These are phyloP conservation scores for Rosa multiflora DNA, from an alignment of 306 rosid species.

Conservation along the genomic window DNA sequence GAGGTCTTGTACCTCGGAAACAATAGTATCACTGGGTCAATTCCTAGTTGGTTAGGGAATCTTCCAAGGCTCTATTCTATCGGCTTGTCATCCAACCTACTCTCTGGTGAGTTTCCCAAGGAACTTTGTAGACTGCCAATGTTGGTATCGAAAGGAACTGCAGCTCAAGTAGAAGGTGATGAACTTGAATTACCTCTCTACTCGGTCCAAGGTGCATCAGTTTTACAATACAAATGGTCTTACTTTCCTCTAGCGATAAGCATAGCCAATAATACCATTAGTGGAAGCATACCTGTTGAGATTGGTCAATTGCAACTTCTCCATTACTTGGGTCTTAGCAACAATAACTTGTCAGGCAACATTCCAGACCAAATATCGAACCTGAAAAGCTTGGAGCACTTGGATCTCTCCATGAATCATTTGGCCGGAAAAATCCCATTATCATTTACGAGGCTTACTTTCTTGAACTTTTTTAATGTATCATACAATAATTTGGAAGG, in stretches of 20 bases:
- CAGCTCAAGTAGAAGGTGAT: not conserved
- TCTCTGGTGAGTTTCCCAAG: not conserved
- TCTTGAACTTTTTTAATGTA: not conserved
- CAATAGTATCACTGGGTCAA: not conserved
- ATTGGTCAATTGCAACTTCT: not conserved
- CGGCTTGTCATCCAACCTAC: not conserved
- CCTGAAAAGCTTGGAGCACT: not conserved
- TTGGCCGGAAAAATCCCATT: not conserved
- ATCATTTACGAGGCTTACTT: not conserved
- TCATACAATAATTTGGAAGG: not conserved
- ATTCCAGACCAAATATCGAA: conserved; percentile 1
- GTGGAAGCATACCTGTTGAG: not conserved
- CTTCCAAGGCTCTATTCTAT: not conserved
- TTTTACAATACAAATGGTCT: not conserved
- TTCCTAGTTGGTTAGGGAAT: not conserved
- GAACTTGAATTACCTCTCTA: not conserved
- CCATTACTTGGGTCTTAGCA: not conserved
- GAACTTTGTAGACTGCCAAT: not conserved
- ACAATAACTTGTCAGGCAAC: not conserved
- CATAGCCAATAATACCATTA: not conserved
- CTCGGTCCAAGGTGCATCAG: not conserved
- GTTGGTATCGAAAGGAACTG: not conserved
- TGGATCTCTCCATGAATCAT: not conserved
- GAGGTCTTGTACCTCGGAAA: not conserved
- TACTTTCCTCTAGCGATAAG: not conserved